Evolutionary conservation across 163 green algal genomes (phyloP), one percentile per base, ranked within the genome.

Genomic region (Scenedesmus sp.): DNA sequence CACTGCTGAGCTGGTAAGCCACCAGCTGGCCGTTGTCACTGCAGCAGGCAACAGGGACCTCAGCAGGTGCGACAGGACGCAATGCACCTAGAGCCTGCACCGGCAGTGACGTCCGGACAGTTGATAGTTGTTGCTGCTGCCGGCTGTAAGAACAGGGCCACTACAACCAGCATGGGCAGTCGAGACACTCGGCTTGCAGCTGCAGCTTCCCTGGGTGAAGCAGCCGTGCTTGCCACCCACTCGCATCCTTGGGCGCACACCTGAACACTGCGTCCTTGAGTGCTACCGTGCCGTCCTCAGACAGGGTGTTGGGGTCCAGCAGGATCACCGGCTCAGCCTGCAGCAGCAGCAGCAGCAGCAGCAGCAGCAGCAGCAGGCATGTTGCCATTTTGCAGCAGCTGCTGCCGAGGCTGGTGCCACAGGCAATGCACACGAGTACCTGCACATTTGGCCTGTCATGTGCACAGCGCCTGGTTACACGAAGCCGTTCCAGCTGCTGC

Each of bases 251-350:
- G 61, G 3, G 5, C 30, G 7, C 30, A 1, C 65, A 76, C 65
- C 65, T 76, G 94, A 99, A 99, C 33, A 86, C 13, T 68, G 88
- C 89, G 88, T 94, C 83, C 65, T 83, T 88, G 12, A 99, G 94
- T 37, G 96, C 94, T 16, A 97, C 83, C 20, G 96, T 98, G 81
- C 97, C 97, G 83, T 98, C 97, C 15, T 93, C 87, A 18, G 80
- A 95, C 15, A 99, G 94, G 15, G 93, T 95, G 96, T 99, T 99
- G 87, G 98, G 98, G 95, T 99, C 97, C 20, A 99, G 90, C n/a
- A 99, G 93, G 35, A 98, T 89, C 10, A 76, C 91, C 0, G 94
- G 65, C 56, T 96, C 92, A 30, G 35, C 95, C 0, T 97, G 90
- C 43, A 97, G 65, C 35, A 33, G 24, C 78, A 84, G 42, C 78